Conservation (phyloP, 2,329 filamentous ascomycete genomes). For the Metarhizium album region DNA sequence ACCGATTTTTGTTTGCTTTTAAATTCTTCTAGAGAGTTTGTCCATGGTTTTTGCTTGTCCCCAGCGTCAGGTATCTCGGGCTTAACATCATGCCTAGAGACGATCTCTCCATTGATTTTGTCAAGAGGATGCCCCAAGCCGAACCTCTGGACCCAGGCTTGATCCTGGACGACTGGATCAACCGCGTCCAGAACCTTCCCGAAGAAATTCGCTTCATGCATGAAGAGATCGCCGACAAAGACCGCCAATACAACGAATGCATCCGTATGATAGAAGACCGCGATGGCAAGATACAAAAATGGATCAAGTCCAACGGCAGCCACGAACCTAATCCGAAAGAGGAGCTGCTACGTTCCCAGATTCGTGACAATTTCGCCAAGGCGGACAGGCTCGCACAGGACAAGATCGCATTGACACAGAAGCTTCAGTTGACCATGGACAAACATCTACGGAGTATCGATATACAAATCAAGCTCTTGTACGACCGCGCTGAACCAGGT, state of each 20-base stretch:
- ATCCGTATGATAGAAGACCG: slow-evolving; percentile 58
- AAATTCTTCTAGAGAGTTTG: not conserved
- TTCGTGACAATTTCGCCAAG: slow-evolving; percentile 56
- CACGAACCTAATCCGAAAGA: slow-evolving; percentile 67
- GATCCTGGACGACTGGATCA: slow-evolving; percentile 70
- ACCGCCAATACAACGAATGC: slow-evolving; percentile 59
- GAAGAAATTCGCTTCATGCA: slow-evolving; percentile 76
- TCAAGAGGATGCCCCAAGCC: slow-evolving; percentile 52
- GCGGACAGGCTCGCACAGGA: slow-evolving; percentile 64
- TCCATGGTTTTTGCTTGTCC: not conserved
- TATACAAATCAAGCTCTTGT: slow-evolving; percentile 48
- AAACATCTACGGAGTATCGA: slow-evolving; percentile 55
- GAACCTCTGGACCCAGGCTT: slow-evolving; percentile 54
- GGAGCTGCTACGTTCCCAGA: slow-evolving; percentile 52
- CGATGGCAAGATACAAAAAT: slow-evolving; percentile 69
- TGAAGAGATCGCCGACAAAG: slow-evolving; percentile 74
- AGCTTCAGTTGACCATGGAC: slow-evolving; percentile 47
- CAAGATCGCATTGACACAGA: slow-evolving; percentile 60
- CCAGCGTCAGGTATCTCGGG: slow-evolving; percentile 11
- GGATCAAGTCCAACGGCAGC: slow-evolving; percentile 67
- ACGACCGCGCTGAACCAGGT: slow-evolving; percentile 50
- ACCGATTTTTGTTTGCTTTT: not conserved
- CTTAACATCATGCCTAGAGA: slow-evolving; percentile 62
- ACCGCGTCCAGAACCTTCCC: slow-evolving; percentile 65
- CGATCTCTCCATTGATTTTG: slow-evolving; percentile 61